Percentiles rank a stretch among this genome's conserved stretches.
phyloP scores from a whole-genome alignment of 192 early-diverging fungal species.

The Mortierella claussenii region DNA sequence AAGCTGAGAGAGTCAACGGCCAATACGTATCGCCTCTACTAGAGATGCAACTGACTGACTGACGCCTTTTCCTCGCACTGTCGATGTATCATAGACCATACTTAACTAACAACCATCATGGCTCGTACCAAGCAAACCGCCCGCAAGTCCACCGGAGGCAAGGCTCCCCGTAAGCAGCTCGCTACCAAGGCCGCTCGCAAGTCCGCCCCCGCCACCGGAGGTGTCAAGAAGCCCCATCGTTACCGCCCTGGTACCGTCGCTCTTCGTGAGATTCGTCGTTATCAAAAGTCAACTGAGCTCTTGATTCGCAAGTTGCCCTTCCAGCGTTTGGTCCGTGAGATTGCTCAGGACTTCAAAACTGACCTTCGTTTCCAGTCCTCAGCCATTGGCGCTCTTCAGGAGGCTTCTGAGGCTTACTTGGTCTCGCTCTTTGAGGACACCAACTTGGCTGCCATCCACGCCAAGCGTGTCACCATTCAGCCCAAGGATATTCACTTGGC shows the following conservation, averaged over 20 bases:
- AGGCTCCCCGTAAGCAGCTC: constrained; percentile 98
- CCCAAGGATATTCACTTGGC: constrained; percentile 99
- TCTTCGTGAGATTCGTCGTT: constrained; percentile 91
- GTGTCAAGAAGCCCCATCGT: constrained; percentile 94
- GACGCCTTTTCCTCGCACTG: too few relatives aligned
- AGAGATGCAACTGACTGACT: too few relatives aligned
- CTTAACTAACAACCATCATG: too few relatives aligned
- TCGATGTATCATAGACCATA: too few relatives aligned
- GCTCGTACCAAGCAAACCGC: constrained; percentile 90
- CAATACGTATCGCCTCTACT: too few relatives aligned
- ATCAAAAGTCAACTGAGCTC: constrained; percentile 97
- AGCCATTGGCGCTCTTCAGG: constrained; percentile 82
- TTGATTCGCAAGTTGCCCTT: constrained; percentile 94
- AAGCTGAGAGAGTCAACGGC: too few relatives aligned
- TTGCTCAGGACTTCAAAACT: constrained; percentile 99
- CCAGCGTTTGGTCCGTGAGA: constrained; percentile 98
- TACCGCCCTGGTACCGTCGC: constrained; percentile 91
- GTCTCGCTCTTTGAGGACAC: constrained; percentile 96
- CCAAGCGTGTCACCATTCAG: constrained; percentile 99
- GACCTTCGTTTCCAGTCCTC: constrained; percentile 99
- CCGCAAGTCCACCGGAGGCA: constrained; percentile 99
- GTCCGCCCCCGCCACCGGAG: constrained; percentile 91
- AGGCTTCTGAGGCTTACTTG: constrained; percentile 84
- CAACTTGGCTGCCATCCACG: constrained; percentile 99
- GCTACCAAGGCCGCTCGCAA: constrained; percentile 98